Base-by-base conservation (phyloP, 176 grass and related monocot species). In the Bolboschoenus planiculmis region DNA sequence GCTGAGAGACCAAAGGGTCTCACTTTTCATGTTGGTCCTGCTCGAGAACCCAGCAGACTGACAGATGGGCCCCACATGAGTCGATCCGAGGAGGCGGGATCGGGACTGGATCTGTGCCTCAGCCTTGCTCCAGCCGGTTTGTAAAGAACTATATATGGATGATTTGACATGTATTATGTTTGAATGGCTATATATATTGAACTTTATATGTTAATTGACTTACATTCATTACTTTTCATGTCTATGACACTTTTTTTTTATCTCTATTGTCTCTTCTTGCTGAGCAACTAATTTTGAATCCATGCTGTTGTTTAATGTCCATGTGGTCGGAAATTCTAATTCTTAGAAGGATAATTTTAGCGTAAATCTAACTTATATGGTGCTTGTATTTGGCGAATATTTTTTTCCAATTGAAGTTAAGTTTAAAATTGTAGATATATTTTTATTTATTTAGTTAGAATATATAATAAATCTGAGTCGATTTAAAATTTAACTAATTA, bases 101-200 rank as follows among this genome's bases (percentile, higher is more conserved):
- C 85, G 43, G 88, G 84, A 46, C 64, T 97, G 82, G 76, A 97
- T 78, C 91, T 97, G 67, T 85, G 93, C 58, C 94, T 97, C 74
- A 94, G 91, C 16, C 89, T 97, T 16, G 84, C 89, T 58, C 91
- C 90, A 2, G 89, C 89, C 14, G 84, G 91, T 10, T 92, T 87
- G 9, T 91, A 64, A 90, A 37, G 47, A 3, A 53, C 11, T 77
- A 50, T 53, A 24, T 77, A 50, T 53, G 27, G 27, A 53, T 77
- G 15, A 53, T 46, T 51, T 77, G 27, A 53, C 24, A 33, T 77
- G 42, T 77, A 51, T 51, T 51, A 4, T 76, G 71, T 30, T 76
- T 51, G 71, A 77, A 31, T 77, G 24, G 21, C 26, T 77, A 51
- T 70, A 61, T 70, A 40, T 77, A 39, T 18, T 77, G 72, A 77